Conservation (phyloP, 2,329 filamentous ascomycete species). For the Aspergillus sp. region DNA sequence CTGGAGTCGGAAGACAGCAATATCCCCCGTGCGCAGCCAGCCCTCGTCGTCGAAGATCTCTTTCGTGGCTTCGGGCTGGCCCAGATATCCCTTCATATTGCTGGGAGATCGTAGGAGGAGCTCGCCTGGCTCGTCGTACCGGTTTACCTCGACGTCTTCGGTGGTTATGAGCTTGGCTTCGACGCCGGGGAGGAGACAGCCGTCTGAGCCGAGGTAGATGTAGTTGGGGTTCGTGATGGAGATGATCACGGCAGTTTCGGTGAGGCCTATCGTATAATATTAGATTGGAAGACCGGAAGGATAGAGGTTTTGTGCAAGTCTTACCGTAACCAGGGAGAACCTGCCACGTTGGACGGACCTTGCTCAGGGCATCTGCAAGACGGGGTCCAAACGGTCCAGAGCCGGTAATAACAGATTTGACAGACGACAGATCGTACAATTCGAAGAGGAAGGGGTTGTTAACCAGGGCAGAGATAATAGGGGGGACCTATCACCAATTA, state of each 20-base stretch:
- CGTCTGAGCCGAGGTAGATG: not conserved
- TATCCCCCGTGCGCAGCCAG: conserved; percentile 64
- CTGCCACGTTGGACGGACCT: not conserved
- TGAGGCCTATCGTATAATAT: not conserved
- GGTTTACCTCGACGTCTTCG: conserved; percentile 2
- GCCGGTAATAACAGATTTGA: not conserved
- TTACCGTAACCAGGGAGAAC: not conserved
- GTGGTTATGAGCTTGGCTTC: not conserved
- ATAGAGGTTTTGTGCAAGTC: not conserved
- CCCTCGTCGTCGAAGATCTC: conserved; percentile 65
- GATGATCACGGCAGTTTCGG: conserved; percentile 7
- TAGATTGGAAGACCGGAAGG: not conserved
- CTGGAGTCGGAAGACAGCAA: conserved; percentile 51
- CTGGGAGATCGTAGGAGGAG: conserved; percentile 1
- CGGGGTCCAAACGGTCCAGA: not conserved
- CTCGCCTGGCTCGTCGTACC: conserved; percentile 3
- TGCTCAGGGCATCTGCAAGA: not conserved
- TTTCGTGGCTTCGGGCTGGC: conserved; percentile 67
- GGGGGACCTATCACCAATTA: not conserved
- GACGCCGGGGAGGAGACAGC: not conserved
- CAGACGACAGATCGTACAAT: not conserved
- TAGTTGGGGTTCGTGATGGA: not conserved
- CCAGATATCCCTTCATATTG: conserved; percentile 63
- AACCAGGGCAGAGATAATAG: not conserved
- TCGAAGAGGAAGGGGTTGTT: not conserved